Conservation (phyloP, 192 early-diverging fungal genomes). For the Coemansia umbellata region DNA sequence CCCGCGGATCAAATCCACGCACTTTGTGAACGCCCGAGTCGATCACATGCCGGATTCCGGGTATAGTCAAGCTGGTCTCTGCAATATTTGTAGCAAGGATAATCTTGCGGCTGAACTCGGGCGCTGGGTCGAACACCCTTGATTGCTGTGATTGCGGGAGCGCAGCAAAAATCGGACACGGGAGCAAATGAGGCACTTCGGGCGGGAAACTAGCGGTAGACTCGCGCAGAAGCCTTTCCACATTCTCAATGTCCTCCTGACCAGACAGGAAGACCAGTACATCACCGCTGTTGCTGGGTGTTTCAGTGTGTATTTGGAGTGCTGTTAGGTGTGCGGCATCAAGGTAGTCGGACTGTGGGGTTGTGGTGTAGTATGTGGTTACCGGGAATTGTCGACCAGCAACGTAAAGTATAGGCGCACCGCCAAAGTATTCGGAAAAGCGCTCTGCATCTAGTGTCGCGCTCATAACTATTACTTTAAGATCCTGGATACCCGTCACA, state of each 20-base stretch:
- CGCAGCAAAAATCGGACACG: constrained; percentile 91
- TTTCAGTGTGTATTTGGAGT: constrained; percentile 86
- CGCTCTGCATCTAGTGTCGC: constrained; percentile 93
- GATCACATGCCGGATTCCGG: constrained; percentile 90
- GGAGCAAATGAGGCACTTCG: constrained; percentile 56
- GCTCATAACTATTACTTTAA: constrained; percentile 94
- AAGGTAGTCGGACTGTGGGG: constrained; percentile 87
- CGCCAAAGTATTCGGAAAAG: constrained; percentile 87
- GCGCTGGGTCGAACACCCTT: constrained; percentile 84
- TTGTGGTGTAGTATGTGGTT: constrained; percentile 67
- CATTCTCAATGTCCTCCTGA: constrained; percentile 87
- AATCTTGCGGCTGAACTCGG: constrained; percentile 81
- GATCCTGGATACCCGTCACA: constrained; percentile 46
- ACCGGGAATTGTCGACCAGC: constrained; percentile 91
- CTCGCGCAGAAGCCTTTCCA: constrained; percentile 72
- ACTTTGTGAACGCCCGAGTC: constrained; percentile 93
- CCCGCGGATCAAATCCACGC: constrained; percentile 81
- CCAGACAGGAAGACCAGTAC: constrained; percentile 93
- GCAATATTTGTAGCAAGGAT: constrained; percentile 97
- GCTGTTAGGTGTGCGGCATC: constrained; percentile 82
- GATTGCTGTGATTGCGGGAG: constrained; percentile 86
- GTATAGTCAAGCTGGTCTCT: constrained; percentile 96
- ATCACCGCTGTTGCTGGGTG: constrained; percentile 71
- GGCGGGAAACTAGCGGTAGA: constrained; percentile 25
- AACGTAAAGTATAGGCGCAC: constrained; percentile 80